Evolutionary conservation across 345 rosid genomes (phyloP), one percentile per base, ranked within the genome.

Genomic region (Aethionema arabicum): DNA sequence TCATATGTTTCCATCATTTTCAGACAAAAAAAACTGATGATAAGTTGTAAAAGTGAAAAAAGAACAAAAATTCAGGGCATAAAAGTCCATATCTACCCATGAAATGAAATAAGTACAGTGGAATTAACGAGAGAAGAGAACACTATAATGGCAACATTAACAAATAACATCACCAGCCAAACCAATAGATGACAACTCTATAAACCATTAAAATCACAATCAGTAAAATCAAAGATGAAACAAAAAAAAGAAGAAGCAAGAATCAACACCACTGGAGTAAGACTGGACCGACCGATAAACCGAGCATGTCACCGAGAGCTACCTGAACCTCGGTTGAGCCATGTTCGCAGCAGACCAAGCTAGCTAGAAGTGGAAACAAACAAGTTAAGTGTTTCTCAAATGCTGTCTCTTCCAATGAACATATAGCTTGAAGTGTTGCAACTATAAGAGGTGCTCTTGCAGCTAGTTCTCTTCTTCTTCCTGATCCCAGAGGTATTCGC

Each of bases 301-400:
- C 76, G 27, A 92, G 87, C 88, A 90, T 87, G 63, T 87, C 95
- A 32, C 90, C 72, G 53, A 92, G 93, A 56, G 98, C 97, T 45
- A 80, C 61, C 83, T 84, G 97, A 61, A 92, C 90, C 69, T 92
- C 98, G 44, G 55, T 77, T 3, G 97, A 92, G 5, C 98, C 98
- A 31, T 92, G 98, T 56, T 92, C 96, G 49, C 97, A 84, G 72
- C 88, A 74, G 74, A 89, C 65, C 80, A 92, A 80, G 82, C 78
- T 73, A 11, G 95, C 80, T 14, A 92, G 77, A 42, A 89, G 85
- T 0, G 97, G 95, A 54, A 92, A 89, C 76, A 92, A 85, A 56
- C 38, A 46, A 38, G 74, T 66, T 71, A 90, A 46, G 79, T 90
- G 76, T 78, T 82, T 87, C 82, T 84, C 85, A 11, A 95, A 95